Evolutionary conservation across 2,329 filamentous ascomycete species (phyloP).

Genomic region (Aspergillus sp.): DNA sequence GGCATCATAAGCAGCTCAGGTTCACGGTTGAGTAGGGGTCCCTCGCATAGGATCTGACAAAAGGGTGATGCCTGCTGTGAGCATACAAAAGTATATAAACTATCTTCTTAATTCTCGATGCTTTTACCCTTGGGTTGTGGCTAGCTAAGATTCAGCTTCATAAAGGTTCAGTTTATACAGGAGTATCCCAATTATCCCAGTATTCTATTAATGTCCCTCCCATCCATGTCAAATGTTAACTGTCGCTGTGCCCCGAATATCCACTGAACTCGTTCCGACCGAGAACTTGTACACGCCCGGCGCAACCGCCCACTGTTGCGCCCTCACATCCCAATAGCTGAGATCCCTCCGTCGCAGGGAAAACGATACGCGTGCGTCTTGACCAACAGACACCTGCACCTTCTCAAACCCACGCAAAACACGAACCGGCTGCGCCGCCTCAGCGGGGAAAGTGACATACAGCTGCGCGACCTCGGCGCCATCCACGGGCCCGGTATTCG

Average conservation of each 20-base stretch:
- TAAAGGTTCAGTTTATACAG: no score
- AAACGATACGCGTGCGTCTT: conserved; percentile 44
- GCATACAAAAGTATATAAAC: no score
- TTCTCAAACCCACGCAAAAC: conserved; percentile 57
- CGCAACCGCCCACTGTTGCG: conserved; percentile 27
- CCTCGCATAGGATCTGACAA: no score
- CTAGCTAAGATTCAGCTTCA: no score
- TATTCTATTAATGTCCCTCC: no score
- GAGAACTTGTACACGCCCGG: conserved; percentile 18
- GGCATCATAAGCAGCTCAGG: no score
- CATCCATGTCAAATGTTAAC: neutral
- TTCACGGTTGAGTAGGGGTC: no score
- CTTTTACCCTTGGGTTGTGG: no score
- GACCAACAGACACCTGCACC: conserved; percentile 41
- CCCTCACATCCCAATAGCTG: conserved; percentile 29
- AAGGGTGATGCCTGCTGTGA: no score
- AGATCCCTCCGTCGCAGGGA: conserved; percentile 37
- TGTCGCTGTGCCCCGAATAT: neutral
- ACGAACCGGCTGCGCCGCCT: conserved; percentile 17
- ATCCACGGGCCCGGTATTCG: conserved; percentile 49
- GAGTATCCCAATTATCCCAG: no score
- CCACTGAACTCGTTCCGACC: conserved; percentile 19
- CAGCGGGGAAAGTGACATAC: conserved; percentile 46
- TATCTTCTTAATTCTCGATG: no score
- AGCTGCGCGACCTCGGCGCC: conserved; percentile 56